Evolutionary conservation across 164 flowering plant genomes (phyloP).

Genomic region (Akebia trifoliata): DNA sequence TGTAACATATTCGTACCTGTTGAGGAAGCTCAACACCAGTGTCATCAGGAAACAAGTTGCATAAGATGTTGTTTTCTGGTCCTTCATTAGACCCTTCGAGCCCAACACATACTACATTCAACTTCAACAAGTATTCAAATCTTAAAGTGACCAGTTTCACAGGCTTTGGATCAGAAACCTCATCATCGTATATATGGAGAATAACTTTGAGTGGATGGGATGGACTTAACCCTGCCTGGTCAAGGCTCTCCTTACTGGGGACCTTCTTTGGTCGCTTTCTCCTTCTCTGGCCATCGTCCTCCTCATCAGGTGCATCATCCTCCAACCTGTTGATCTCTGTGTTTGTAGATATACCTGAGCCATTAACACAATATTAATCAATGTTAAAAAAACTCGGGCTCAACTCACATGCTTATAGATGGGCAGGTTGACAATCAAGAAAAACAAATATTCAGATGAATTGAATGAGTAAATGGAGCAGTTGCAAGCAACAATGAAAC

Average conservation of each 20-base stretch:
- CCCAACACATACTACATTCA: conserved; percentile 88
- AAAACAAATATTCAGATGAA: neutral
- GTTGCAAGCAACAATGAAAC: neutral
- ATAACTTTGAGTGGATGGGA: conserved; percentile 76
- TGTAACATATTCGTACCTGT: conserved; percentile 48
- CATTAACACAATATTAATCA: conserved; percentile 7
- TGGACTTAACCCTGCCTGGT: conserved; percentile 59
- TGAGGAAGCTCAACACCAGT: conserved; percentile 90
- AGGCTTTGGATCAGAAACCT: conserved; percentile 45
- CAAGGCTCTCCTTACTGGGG: conserved; percentile 54
- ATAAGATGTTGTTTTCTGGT: conserved; percentile 56
- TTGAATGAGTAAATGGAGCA: neutral
- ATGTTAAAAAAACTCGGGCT: neutral
- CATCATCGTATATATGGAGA: conserved; percentile 76
- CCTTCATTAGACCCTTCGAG: conserved; percentile 68
- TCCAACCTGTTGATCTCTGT: conserved; percentile 56
- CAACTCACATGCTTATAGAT: neutral
- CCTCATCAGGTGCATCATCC: conserved; percentile 81
- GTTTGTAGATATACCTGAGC: conserved; percentile 40
- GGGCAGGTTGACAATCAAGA: neutral
- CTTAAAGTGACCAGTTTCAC: conserved; percentile 59
- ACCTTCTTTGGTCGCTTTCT: conserved; percentile 84
- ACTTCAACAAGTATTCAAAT: conserved; percentile 79
- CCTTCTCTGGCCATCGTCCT: conserved; percentile 95
- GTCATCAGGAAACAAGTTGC: conserved; percentile 94